phyloP scores from a whole-genome alignment of 1,139 yeast species.

The Kodamaea arcana region DNA sequence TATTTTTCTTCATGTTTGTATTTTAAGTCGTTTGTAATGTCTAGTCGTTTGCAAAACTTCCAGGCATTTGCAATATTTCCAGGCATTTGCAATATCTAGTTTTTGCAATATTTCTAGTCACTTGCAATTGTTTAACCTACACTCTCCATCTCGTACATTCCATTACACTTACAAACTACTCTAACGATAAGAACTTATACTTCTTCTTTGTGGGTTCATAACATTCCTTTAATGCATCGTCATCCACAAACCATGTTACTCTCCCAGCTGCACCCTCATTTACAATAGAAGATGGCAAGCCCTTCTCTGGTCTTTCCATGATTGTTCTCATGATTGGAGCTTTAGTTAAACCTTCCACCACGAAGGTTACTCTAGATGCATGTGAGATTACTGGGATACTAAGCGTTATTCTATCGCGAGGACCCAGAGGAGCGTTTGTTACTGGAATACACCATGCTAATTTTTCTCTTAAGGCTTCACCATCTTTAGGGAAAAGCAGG shows the following conservation, averaged over 20 bases:
- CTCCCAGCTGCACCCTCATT: constrained; percentile 96
- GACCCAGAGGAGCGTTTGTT: constrained; percentile 88
- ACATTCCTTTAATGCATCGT: constrained; percentile 86
- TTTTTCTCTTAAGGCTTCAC: constrained; percentile 79
- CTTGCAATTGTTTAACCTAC: too few relatives aligned
- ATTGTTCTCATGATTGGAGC: constrained; percentile 90
- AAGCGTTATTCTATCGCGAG: constrained; percentile 80
- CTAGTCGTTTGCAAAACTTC: too few relatives aligned
- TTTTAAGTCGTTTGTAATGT: too few relatives aligned
- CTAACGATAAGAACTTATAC: constrained; percentile 51
- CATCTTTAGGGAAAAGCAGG: constrained; percentile 87
- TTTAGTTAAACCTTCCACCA: constrained; percentile 92
- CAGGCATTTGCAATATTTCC: too few relatives aligned
- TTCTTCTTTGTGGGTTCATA: constrained; percentile 69
- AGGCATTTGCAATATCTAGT: too few relatives aligned
- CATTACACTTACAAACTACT: too few relatives aligned
- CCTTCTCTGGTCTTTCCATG: constrained; percentile 97
- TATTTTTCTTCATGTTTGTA: too few relatives aligned
- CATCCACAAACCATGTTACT: constrained; percentile 97
- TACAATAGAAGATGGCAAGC: constrained; percentile 88
- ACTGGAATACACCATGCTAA: constrained; percentile 97
- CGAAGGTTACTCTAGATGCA: constrained; percentile 87
- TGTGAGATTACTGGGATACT: constrained; percentile 95
- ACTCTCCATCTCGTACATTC: too few relatives aligned
- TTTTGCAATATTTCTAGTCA: too few relatives aligned